A percentile compares a stretch with the other conserved stretches of the same genome.
phyloP scores from a whole-genome alignment of 495 filamentous ascomycete genomes.

The Penicillium robsamsonii region DNA sequence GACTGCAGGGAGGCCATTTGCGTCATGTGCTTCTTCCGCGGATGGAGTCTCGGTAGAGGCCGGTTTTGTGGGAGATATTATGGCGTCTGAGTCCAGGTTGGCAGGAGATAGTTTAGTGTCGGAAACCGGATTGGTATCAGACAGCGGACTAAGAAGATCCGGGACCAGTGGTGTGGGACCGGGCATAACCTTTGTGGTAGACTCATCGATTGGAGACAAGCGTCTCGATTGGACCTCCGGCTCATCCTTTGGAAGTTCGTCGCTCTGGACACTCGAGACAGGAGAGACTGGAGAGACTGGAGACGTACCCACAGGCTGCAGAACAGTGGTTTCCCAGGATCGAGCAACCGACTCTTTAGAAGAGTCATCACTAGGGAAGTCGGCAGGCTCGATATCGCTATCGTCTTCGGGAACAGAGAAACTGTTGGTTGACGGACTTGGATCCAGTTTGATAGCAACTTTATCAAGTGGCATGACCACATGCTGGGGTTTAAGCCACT shows the following conservation, averaged over 20 bases:
- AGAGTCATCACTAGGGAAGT: not conserved
- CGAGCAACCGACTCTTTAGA: not conserved
- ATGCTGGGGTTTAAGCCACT: constrained; percentile 26
- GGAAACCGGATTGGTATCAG: not conserved
- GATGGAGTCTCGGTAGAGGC: not conserved
- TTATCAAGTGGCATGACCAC: constrained; percentile 3
- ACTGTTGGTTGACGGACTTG: constrained; percentile 32
- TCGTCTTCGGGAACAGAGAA: constrained; percentile 44
- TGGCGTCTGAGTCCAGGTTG: not conserved
- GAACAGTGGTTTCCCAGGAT: not conserved
- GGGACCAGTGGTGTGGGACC: not conserved
- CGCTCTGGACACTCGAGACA: not conserved
- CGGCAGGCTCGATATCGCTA: constrained; percentile 3
- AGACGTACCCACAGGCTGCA: not conserved
- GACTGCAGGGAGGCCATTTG: not conserved
- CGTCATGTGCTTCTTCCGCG: not conserved
- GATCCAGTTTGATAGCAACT: not conserved
- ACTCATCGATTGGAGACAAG: not conserved
- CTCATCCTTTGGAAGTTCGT: not conserved
- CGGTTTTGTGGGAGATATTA: not conserved
- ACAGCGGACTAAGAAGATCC: not conserved
- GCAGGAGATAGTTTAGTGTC: not conserved
- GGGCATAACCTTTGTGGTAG: too few species aligned
- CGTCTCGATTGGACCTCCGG: not conserved
- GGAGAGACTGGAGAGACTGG: constrained; percentile 1